Base-by-base conservation (phyloP, 192 early-diverging fungal genomes). In the Coemansia sp. region DNA sequence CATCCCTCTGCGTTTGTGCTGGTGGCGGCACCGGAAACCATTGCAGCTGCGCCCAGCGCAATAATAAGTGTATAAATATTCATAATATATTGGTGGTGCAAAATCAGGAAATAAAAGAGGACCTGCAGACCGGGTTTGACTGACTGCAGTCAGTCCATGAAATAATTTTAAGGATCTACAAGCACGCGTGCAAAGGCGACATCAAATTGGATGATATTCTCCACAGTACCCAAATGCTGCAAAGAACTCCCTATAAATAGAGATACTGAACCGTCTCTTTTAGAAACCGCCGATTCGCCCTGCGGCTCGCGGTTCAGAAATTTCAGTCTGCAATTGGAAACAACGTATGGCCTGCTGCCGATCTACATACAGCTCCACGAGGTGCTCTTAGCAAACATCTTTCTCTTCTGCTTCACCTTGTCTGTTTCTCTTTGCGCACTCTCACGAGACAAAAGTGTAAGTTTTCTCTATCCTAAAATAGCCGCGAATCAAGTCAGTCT, bases 1-100 rank as follows among this genome's bases (percentile, higher is more conserved):
- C 74, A 77, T 34, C 60, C 62, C 21, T 57, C 57, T 25, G 31
- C 46, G 47, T 15, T 20, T 1, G 38, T 55, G 53, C 59, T 58
- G 52, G 36, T 44, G 62, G 17, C 23, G 19, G 62, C 50, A 21
- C 23, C 26, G 11, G 34, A 9, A 14, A 42, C 21, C 28, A 19
- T 44, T 28, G 42, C 21, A 26, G 59, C 46, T 20, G 53, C 59
- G 21, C 34, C 55, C 34, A 57, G 55, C 19, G n/a, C 15, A 14
- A 40, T 20, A 17, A 38, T n/a, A 22, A 23, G 12, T 22, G 40
- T 21, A 58, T 44, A 11, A 57, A 37, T 5, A 5, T 57, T 57
- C 55, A 57, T 57, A 17, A 20, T 54, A 20, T 23, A 49, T 17
- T 20, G 21, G 25, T 10, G 19, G 49, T 23, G 25, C 25, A 25